Conservation (phyloP, 2,329 filamentous ascomycete genomes). For the Epichloe coenophiala region DNA sequence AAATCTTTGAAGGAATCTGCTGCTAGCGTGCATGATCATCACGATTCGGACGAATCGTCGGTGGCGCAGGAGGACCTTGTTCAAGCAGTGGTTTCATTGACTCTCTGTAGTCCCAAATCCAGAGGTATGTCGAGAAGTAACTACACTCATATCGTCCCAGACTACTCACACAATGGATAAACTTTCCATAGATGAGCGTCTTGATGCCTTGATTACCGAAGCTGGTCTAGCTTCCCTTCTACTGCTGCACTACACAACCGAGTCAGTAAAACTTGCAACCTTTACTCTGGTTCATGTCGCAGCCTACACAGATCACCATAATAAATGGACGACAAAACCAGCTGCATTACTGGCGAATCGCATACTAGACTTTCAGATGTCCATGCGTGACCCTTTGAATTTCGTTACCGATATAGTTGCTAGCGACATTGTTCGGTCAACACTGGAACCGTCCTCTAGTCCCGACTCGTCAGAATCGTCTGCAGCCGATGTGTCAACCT, state of each 20-base stretch:
- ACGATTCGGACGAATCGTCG: neutral
- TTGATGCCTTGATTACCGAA: slow-evolving; percentile 11
- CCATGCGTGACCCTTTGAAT: slow-evolving; percentile 4
- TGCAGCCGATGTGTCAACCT: neutral
- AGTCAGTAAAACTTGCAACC: slow-evolving; percentile 5
- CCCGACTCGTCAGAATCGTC: neutral
- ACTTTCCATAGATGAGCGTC: neutral
- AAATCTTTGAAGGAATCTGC: neutral
- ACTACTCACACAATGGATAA: neutral
- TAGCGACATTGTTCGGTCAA: slow-evolving; percentile 47
- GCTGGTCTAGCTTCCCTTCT: slow-evolving; percentile 16
- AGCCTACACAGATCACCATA: slow-evolving; percentile 17
- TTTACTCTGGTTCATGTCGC: slow-evolving; percentile 17
- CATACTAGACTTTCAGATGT: slow-evolving; percentile 19
- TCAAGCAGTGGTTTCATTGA: neutral
- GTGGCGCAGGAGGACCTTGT: neutral
- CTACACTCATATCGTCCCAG: neutral
- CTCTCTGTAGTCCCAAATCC: neutral
- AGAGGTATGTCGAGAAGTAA: neutral
- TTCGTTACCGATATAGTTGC: slow-evolving; percentile 46
- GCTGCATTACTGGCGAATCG: slow-evolving; percentile 16
- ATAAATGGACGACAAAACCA: slow-evolving; percentile 25
- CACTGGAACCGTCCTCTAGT: slow-evolving; percentile 44
- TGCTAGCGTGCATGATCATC: neutral
- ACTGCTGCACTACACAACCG: slow-evolving; percentile 9